Conservation (phyloP, 371 early-diverging fungal species). For the Rhizopus stolonifer region DNA sequence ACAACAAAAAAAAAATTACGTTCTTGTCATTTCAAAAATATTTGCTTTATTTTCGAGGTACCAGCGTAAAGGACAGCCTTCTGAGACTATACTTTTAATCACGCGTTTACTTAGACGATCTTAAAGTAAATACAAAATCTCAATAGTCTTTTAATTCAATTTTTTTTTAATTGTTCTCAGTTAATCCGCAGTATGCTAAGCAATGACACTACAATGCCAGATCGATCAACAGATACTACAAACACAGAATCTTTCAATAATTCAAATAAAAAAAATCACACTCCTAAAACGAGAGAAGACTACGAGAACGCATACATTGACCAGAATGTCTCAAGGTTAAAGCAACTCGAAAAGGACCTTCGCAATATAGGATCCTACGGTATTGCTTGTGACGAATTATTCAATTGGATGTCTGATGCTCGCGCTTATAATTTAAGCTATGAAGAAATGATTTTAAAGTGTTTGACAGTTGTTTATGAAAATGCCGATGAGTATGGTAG, state of each 20-base stretch:
- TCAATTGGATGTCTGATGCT: slow-evolving; percentile 34
- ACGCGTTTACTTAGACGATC: too few species aligned
- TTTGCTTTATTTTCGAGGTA: too few species aligned
- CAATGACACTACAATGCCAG: not conserved
- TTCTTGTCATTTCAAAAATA: not conserved
- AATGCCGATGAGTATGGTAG: slow-evolving; percentile 23
- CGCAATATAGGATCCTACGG: slow-evolving; percentile 27
- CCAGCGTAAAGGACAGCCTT: too few species aligned
- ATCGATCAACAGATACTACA: not conserved
- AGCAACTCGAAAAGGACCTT: slow-evolving; percentile 30
- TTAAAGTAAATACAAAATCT: too few species aligned
- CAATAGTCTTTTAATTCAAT: too few species aligned
- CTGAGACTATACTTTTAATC: too few species aligned
- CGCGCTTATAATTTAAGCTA: slow-evolving; percentile 30
- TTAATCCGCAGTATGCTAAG: not conserved
- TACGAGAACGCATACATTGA: not conserved
- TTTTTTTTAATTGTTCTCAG: too few species aligned
- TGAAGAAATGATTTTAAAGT: slow-evolving; percentile 29
- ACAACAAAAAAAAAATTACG: not conserved
- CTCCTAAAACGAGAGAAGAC: not conserved
- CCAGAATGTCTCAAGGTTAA: slow-evolving; percentile 10
- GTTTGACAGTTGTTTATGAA: slow-evolving; percentile 24
- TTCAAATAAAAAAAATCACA: not conserved
- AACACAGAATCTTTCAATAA: not conserved
- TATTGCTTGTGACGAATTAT: slow-evolving; percentile 41